Conservation (phyloP, 2,329 filamentous ascomycete species). For the Aspergillus fumigatus region DNA sequence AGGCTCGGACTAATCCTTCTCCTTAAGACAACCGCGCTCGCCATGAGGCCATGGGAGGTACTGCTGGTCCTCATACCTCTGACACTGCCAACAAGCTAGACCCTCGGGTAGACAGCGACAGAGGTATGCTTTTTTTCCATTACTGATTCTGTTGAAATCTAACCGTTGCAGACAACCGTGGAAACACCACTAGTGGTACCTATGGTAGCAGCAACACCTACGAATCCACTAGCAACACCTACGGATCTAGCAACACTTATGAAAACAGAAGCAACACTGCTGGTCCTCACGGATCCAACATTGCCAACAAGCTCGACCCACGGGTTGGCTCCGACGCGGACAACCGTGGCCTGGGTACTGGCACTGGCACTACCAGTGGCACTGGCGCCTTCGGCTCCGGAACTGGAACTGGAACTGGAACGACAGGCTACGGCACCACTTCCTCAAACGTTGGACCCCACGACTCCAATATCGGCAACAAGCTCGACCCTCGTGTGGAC, state of each 20-base stretch:
- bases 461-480: conserved; percentile 27
- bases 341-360: no score
- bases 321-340: conserved; percentile 12
- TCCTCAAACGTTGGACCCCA: conserved; percentile 36
- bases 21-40: conserved; percentile 6
- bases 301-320: conserved; percentile 11
- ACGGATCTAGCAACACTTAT: background rate
- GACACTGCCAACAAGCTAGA: background rate
- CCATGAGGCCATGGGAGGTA: background rate
- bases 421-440: background rate
- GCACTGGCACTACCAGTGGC: background rate
- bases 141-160: no score
- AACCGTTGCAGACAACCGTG: background rate
- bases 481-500: conserved; percentile 25
- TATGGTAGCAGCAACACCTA: background rate
- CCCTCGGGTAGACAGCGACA: background rate
- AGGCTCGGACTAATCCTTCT: background rate
- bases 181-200: conserved; percentile 1
- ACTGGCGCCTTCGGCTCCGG: background rate
- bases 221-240: background rate
- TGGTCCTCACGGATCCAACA: conserved; percentile 26
- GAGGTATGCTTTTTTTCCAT: no score
- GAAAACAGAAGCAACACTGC: conserved; percentile 1
- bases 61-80: background rate
- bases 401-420: background rate